phyloP scores from a whole-genome alignment of 2,329 filamentous ascomycete species.

The Stagonosporopsis rhizophila region DNA sequence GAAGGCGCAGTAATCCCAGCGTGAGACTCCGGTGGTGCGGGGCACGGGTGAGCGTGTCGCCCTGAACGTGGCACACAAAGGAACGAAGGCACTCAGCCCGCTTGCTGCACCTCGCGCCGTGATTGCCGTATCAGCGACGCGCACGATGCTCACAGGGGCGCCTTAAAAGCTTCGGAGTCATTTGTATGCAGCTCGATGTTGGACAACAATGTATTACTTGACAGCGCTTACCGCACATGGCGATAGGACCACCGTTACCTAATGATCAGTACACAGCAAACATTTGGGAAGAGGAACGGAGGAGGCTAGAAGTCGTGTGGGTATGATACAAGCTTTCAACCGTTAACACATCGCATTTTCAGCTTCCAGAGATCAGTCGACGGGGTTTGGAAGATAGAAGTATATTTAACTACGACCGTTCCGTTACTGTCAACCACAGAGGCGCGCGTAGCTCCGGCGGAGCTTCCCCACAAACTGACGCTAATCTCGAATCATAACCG shows the following conservation, averaged over 20 bases:
- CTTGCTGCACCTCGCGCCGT: constrained; percentile 8
- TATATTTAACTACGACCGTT: background rate
- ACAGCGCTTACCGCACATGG: constrained; percentile 4
- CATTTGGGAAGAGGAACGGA: too few relatives aligned
- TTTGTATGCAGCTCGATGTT: background rate
- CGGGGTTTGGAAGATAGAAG: too few relatives aligned
- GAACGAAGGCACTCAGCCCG: constrained; percentile 13
- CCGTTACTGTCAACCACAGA: background rate
- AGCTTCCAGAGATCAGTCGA: background rate
- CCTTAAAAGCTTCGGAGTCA: constrained; percentile 7
- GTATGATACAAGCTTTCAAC: background rate
- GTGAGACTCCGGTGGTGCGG: constrained; percentile 9
- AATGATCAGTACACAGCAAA: background rate
- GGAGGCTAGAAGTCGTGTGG: background rate
- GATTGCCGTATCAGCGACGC: constrained; percentile 12
- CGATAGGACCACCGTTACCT: background rate
- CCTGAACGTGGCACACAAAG: constrained; percentile 11
- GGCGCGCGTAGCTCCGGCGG: constrained; percentile 4
- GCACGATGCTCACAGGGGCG: constrained; percentile 14
- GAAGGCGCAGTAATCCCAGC: constrained; percentile 13
- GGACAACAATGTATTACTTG: constrained; percentile 1
- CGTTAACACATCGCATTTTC: too few relatives aligned
- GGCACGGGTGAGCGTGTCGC: constrained; percentile 18
- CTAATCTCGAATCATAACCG: constrained; percentile 4
- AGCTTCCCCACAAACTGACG: constrained; percentile 29